Base-by-base conservation (phyloP, 2,329 filamentous ascomycete genomes). In the Trichoderma sp. region DNA sequence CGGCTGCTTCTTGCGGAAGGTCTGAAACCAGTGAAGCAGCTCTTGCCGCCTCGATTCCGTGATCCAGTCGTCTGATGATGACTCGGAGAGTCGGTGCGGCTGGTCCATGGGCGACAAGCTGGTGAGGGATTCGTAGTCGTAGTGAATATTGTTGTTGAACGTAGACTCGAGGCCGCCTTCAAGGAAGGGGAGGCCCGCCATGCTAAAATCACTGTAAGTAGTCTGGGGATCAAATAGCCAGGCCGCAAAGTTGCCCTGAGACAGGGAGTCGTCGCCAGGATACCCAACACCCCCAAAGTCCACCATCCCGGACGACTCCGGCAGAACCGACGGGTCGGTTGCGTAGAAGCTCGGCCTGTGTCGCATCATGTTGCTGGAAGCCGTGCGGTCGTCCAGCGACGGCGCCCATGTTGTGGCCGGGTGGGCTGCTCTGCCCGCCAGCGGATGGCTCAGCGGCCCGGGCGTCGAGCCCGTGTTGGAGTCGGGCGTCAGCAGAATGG, bases 171-270 rank as follows among this genome's bases (percentile, higher is more conserved):
- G 76, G 3, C 83, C 83, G 24, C 81, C 82, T 56, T 85, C 83
- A 5, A 83, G 73, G 67, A 85, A 86, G 0, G 83, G 83, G 4
- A 84, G 73, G 21, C 79, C 80, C 4, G 81, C 75, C 18, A 84
- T 77, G 68, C 76, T 75, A 68, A 84, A 81, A 5, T 84, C 83
- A 43, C 76, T 76, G 56, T 81, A 82, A 30, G 73, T 78, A 0
- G 79, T 78, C 59, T 82, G 81, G 2, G 81, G 77, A 52, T 85
- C 81, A 70, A 87, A 86, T 4, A 87, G 77, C 85, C 85, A 87
- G 18, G 79, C 76, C 24, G 81, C 82, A 74, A 86, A 86, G 74
- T 83, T 84, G 30, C 82, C 80, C 32, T 79, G 78, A 4, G 75
- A 75, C 46, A 82, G 59, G 1, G 78, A 76, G 26, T 79, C 78